Evolutionary conservation across 1,284 basidiomycete genomes (phyloP), one percentile per base, ranked within the genome.

Genomic region (Boletus coffeatus): DNA sequence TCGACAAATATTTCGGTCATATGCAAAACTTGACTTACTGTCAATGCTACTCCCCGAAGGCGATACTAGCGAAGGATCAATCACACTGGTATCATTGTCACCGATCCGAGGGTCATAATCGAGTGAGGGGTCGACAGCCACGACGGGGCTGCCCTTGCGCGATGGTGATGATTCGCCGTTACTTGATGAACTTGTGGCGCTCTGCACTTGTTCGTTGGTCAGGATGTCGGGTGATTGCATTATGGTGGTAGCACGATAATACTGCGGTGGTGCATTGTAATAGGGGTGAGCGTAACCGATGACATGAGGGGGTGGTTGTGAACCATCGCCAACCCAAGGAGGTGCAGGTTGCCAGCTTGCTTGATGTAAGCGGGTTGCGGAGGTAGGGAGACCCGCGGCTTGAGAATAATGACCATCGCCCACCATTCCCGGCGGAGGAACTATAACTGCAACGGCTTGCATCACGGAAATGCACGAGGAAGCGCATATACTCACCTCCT

Each of bases 321-420:
- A 66, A 43, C 64, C 61, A 46, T 73, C 68, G 34, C 71, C 73
- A 74, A 75, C 60, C 70, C 70, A 71, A 52, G 69, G 81, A 34
- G 75, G 72, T 60, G 77, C 69, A 66, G 77, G 76, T 21, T 70
- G 70, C 79, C 80, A 81, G 62, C 66, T 76, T 2, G 79, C 73
- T 60, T 77, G 74, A 65, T 82, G 78, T 60, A 83, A 66, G 58
- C 83, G 75, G 9, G 83, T 75, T 14, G 82, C 76, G 36, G 83
- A 83, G 5, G 82, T 83, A n/a, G 84, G 83, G 29, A 82, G 77
- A 36, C 73, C 77, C 50, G 80, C 71, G 5, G 58, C 62, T 16
- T 70, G 67, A 64, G 79, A 58, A 66, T 74, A 76, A 60, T 75
- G 75, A 25, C 73, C 74, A 34, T 76, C 72, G 52, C 73, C 56